phyloP scores from a whole-genome alignment of 352 stramenopile genomes.

The Phytopythium chamaehyphon region DNA sequence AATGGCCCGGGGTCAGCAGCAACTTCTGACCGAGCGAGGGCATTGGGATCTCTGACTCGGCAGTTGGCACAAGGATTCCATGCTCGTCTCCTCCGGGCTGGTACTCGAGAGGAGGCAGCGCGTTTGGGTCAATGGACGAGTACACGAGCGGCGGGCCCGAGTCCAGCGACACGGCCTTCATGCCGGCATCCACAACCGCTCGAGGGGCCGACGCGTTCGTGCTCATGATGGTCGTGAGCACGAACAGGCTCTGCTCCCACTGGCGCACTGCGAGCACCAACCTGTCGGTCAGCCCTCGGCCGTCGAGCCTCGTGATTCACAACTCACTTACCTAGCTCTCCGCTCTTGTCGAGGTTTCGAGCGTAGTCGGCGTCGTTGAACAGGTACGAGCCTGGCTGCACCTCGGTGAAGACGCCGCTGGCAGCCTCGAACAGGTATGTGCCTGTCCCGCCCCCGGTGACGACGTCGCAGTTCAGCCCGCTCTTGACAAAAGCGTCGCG shows the following conservation, averaged over 20 bases:
- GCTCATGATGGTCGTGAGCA: slow-evolving; percentile 70
- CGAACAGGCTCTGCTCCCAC: slow-evolving; percentile 65
- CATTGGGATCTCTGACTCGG: slow-evolving; percentile 26
- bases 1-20: slow-evolving; percentile 61
- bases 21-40: slow-evolving; percentile 49
- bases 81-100: slow-evolving; percentile 62
- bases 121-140: slow-evolving; percentile 28
- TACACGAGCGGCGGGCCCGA: slow-evolving; percentile 54
- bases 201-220: slow-evolving; percentile 34
- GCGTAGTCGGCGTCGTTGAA: slow-evolving; percentile 79
- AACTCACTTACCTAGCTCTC: slow-evolving; percentile 10
- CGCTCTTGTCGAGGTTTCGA: slow-evolving; percentile 40
- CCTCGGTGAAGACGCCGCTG: slow-evolving; percentile 65
- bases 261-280: slow-evolving; percentile 16
- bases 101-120: slow-evolving; percentile 44
- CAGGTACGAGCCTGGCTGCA: slow-evolving; percentile 74
- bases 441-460: slow-evolving; percentile 68
- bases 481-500: slow-evolving; percentile 28
- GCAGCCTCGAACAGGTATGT: slow-evolving; percentile 59
- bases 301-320: no score
- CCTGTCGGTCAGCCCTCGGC: not conserved
- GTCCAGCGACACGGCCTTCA: slow-evolving; percentile 68
- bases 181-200: slow-evolving; percentile 67
- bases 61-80: slow-evolving; percentile 41
- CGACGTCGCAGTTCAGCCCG: slow-evolving; percentile 43